Evolutionary conservation across 1,284 basidiomycete genomes (phyloP).

Genomic region (Moesziomyces sp.): DNA sequence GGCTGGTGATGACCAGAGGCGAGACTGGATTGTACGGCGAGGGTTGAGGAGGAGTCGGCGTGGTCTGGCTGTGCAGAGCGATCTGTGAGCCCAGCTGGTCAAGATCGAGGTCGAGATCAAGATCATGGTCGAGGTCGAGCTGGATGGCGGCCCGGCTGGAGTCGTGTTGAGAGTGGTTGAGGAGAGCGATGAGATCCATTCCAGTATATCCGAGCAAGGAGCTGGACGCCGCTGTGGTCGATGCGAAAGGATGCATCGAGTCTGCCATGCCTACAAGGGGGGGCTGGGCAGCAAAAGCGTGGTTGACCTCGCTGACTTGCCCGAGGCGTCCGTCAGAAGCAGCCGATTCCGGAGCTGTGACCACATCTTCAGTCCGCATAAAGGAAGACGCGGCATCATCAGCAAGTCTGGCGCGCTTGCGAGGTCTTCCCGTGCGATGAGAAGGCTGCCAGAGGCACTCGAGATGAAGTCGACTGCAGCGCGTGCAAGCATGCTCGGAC

Average conservation of each 20-base stretch:
- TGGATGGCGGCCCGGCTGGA: constrained; percentile 11
- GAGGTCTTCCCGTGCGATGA: constrained; percentile 20
- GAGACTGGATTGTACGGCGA: not conserved
- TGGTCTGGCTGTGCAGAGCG: too few species aligned
- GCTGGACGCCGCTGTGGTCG: too few species aligned
- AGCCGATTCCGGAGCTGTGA: not conserved
- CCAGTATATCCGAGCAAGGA: constrained; percentile 1
- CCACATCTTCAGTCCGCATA: too few species aligned
- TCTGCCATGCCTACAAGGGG: too few species aligned
- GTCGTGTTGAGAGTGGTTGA: constrained; percentile 17
- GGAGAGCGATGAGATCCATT: constrained; percentile 14
- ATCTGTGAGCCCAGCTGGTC: too few species aligned
- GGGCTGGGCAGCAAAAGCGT: too few species aligned
- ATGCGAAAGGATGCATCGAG: too few species aligned
- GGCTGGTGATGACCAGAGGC: constrained; percentile 2
- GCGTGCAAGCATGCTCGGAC: constrained; percentile 14
- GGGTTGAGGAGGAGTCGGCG: too few species aligned
- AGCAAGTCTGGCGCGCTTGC: constrained; percentile 6
- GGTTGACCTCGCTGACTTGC: too few species aligned
- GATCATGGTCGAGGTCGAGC: constrained; percentile 4
- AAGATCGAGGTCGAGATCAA: not conserved
- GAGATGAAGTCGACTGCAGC: constrained; percentile 9
- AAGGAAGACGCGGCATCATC: too few species aligned
- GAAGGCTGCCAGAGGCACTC: constrained; percentile 24
- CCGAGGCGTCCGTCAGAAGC: not conserved